Evolutionary conservation across 257 asterid species (phyloP).

Genomic region (Nicotiana knightiana): DNA sequence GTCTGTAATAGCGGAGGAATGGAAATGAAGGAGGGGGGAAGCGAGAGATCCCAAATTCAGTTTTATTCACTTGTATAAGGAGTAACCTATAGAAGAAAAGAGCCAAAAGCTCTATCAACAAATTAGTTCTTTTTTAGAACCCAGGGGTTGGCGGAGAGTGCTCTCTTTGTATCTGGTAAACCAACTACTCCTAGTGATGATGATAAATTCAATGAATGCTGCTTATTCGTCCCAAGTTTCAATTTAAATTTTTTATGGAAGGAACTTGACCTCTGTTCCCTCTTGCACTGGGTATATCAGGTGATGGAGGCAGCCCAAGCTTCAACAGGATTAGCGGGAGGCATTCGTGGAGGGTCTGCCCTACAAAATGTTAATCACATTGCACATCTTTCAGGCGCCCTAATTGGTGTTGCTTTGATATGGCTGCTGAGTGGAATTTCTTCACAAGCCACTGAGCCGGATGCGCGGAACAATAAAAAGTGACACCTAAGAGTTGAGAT

Average conservation of each 20-base stretch:
- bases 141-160: neutral
- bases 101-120: neutral
- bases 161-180: neutral
- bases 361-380: slow-evolving; percentile 80
- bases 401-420: slow-evolving; percentile 72
- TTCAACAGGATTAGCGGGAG: slow-evolving; percentile 59
- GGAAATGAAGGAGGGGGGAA: neutral
- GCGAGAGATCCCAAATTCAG: neutral
- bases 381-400: slow-evolving; percentile 94
- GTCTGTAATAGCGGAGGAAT: neutral
- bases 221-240: neutral
- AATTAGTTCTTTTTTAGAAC: neutral
- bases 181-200: neutral
- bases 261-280: neutral
- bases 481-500: neutral
- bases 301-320: slow-evolving; percentile 99
- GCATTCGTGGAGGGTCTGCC: slow-evolving; percentile 42
- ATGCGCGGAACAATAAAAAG: neutral
- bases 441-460: slow-evolving; percentile 29
- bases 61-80: neutral
- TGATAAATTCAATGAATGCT: neutral
- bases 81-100: neutral
- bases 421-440: slow-evolving; percentile 71
- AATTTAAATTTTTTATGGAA: neutral
- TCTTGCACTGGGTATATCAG: slow-evolving; percentile 22